Percentiles rank a stretch among this genome's conserved stretches.
phyloP scores from a whole-genome alignment of 345 rosid species.

The Sonneratia caseolaris region DNA sequence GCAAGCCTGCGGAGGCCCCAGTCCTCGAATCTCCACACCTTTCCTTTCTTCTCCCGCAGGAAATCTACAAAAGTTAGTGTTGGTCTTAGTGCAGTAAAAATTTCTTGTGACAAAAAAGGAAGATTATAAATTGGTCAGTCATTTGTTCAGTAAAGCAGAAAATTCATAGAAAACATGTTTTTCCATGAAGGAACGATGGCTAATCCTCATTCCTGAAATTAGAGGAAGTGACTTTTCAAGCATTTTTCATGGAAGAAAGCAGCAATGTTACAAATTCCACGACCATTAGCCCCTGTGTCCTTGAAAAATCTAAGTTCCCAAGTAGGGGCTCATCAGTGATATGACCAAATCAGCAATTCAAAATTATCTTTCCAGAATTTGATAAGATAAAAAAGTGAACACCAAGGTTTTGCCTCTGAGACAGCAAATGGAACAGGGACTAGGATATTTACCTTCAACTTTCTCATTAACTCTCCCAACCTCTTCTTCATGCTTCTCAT shows the following conservation, averaged over 20 bases:
- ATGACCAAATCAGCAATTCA: neutral
- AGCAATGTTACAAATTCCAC: neutral
- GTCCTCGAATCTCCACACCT: conserved; percentile 73
- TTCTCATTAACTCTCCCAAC: conserved; percentile 61
- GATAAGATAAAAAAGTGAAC: neutral
- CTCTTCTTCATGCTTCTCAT: conserved; percentile 77
- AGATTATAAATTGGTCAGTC: neutral
- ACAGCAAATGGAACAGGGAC: neutral
- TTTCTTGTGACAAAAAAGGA: neutral
- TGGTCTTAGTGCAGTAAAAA: neutral
- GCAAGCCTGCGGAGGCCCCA: conserved; percentile 93
- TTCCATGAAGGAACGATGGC: neutral
- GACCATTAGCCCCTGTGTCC: neutral
- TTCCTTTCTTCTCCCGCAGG: conserved; percentile 75
- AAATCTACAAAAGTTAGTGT: conserved; percentile 37
- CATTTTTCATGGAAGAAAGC: neutral
- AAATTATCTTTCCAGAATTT: neutral
- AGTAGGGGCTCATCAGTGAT: no score
- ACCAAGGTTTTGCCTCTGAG: neutral
- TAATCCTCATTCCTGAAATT: neutral
- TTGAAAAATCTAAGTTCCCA: neutral
- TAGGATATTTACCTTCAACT: conserved; percentile 53
- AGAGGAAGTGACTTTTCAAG: neutral
- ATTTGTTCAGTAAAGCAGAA: neutral
- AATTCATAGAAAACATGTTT: neutral